Evolutionary conservation across 768 basidiomycete species (phyloP).

Genomic region (Rhodotorula paludigena): DNA sequence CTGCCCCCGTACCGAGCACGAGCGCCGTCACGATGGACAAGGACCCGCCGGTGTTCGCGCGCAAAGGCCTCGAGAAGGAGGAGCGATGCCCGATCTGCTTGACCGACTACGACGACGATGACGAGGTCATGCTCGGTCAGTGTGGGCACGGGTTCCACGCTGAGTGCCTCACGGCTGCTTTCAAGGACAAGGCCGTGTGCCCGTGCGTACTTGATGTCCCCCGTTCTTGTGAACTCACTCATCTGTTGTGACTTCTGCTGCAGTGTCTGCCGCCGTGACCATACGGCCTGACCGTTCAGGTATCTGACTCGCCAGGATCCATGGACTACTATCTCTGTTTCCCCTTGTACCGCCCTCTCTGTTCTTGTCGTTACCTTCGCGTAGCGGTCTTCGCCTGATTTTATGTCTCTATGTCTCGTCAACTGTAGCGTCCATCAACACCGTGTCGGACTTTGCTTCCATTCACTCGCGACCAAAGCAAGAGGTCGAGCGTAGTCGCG

Average conservation of each 20-base stretch:
- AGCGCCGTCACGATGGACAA: slow-evolving; percentile 8
- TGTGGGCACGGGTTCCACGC: slow-evolving; percentile 38
- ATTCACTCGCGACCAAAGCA: too few species aligned
- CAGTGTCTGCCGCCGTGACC: slow-evolving; percentile 27
- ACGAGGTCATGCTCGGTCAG: slow-evolving; percentile 18
- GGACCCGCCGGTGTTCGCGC: slow-evolving; percentile 11
- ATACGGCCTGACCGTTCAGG: too few species aligned
- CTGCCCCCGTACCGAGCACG: slow-evolving; percentile 2
- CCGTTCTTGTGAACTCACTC: background rate
- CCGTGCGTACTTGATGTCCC: slow-evolving; percentile 9
- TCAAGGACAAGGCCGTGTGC: slow-evolving; percentile 10
- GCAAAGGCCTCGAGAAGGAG: slow-evolving; percentile 31
- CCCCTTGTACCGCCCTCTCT: too few species aligned
- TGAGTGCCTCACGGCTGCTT: slow-evolving; percentile 27
- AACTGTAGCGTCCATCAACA: too few species aligned
- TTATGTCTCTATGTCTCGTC: too few species aligned
- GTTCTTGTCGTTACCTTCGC: too few species aligned
- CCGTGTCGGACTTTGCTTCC: too few species aligned
- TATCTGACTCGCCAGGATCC: too few species aligned
- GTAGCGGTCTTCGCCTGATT: too few species aligned
- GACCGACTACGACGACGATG: slow-evolving; percentile 36
- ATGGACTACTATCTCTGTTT: too few species aligned
- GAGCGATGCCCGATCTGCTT: slow-evolving; percentile 28
- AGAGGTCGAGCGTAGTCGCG: too few species aligned
- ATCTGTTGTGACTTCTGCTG: too few species aligned